Percentiles rank a stretch among this genome's conserved stretches.
phyloP scores from a whole-genome alignment of 2,329 filamentous ascomycete genomes.

The Fusarium sublunatum region DNA sequence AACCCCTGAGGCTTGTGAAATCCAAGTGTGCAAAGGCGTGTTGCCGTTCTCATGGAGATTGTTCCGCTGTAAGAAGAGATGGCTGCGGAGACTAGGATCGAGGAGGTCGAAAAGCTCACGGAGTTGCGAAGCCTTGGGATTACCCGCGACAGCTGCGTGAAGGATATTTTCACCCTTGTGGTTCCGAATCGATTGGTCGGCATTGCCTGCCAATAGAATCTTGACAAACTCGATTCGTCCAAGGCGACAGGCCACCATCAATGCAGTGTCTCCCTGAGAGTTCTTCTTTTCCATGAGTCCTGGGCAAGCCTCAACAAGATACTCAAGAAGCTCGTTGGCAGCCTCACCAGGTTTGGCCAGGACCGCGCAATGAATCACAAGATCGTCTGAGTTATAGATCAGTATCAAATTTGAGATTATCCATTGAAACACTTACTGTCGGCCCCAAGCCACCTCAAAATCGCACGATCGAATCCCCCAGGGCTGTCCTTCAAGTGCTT shows the following conservation, averaged over 20 bases:
- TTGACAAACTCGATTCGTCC: slow-evolving; percentile 66
- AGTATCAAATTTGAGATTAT: slow-evolving; percentile 16
- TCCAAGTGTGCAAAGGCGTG: slow-evolving; percentile 73
- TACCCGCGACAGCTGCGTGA: slow-evolving; percentile 63
- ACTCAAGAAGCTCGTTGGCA: slow-evolving; percentile 69
- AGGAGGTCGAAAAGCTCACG: slow-evolving; percentile 67
- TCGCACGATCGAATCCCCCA: slow-evolving; percentile 71
- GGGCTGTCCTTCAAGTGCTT: slow-evolving; percentile 68
- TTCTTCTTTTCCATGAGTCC: slow-evolving; percentile 71
- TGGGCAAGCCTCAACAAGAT: slow-evolving; percentile 72
- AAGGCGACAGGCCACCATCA: slow-evolving; percentile 72
- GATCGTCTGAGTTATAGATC: slow-evolving; percentile 59
- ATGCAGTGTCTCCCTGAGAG: slow-evolving; percentile 69
- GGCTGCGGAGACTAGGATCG: slow-evolving; percentile 64
- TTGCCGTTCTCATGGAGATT: slow-evolving; percentile 62
- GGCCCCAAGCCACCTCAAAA: slow-evolving; percentile 70
- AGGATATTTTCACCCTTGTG: slow-evolving; percentile 72
- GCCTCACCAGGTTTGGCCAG: slow-evolving; percentile 55
- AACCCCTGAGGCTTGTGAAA: slow-evolving; percentile 51
- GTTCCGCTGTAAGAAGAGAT: slow-evolving; percentile 70
- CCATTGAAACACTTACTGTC: slow-evolving; percentile 61
- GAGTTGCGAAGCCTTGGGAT: slow-evolving; percentile 52
- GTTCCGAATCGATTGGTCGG: slow-evolving; percentile 75
- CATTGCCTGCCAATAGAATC: slow-evolving; percentile 73
- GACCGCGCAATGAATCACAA: slow-evolving; percentile 75